Conservation (phyloP, 441 rosid genomes). For the Flueggea neowawraea region DNA sequence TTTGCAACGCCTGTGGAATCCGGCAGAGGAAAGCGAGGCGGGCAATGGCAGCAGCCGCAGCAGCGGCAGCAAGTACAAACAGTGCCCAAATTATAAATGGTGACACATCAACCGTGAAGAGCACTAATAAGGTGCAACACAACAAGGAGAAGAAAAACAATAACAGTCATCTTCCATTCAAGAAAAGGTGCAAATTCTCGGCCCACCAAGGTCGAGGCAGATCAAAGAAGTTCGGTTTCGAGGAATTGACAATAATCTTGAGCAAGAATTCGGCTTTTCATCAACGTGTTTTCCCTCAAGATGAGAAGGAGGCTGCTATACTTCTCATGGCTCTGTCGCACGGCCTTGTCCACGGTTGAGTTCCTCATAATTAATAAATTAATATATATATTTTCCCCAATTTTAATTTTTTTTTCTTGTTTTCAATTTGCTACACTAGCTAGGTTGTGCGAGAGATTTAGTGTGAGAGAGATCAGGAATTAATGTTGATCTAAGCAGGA, state of each 20-base stretch:
- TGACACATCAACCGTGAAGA: slow-evolving; percentile 15
- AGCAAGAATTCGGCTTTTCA: slow-evolving; percentile 55
- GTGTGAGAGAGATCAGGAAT: too few relatives aligned
- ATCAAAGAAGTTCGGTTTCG: slow-evolving; percentile 50
- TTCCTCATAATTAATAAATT: too few relatives aligned
- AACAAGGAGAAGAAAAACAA: slow-evolving; percentile 42
- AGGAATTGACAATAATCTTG: slow-evolving; percentile 60
- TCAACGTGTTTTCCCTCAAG: slow-evolving; percentile 84
- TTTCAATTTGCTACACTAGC: too few relatives aligned
- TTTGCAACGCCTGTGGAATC: slow-evolving; percentile 98
- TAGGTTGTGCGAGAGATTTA: too few relatives aligned
- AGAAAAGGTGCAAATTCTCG: slow-evolving; percentile 51
- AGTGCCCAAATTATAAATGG: slow-evolving; percentile 21
- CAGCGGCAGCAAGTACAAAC: slow-evolving; percentile 14
- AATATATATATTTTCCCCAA: too few relatives aligned
- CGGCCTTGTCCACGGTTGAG: slow-evolving; percentile 71
- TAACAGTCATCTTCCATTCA: slow-evolving; percentile 33
- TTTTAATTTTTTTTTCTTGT: too few relatives aligned
- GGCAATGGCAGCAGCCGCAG: slow-evolving; percentile 74
- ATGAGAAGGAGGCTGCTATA: slow-evolving; percentile 93
- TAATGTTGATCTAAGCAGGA: too few relatives aligned
- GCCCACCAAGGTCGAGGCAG: slow-evolving; percentile 26
- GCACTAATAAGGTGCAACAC: slow-evolving; percentile 32
- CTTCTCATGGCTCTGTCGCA: slow-evolving; percentile 89
- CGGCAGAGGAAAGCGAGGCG: slow-evolving; percentile 92